Evolutionary conservation across 2,329 filamentous ascomycete genomes (phyloP).

Genomic region (Microdochium bolleyi): DNA sequence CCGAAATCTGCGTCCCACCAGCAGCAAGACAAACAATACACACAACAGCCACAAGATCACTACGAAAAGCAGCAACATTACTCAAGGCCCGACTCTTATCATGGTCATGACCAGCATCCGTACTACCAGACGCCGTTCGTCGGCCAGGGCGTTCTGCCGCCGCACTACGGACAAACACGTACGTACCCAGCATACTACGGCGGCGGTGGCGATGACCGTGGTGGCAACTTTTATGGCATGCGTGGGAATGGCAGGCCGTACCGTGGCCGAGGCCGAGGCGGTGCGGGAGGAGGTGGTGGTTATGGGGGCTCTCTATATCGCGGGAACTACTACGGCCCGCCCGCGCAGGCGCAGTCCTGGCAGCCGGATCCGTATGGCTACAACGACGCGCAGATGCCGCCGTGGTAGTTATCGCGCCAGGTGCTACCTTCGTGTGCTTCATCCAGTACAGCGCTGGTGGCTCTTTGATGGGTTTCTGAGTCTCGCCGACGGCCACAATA

Average conservation of each 20-base stretch:
- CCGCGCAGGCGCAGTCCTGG: neutral
- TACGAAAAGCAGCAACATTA: neutral
- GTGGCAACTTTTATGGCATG: neutral
- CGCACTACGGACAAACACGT: neutral
- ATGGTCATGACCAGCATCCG: neutral
- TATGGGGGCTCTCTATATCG: constrained; percentile 5
- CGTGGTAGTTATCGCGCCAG: neutral
- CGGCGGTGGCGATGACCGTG: neutral
- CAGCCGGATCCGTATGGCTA: constrained; percentile 2
- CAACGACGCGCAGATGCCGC: constrained; percentile 2
- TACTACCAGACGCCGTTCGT: neutral
- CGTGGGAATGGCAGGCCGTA: neutral
- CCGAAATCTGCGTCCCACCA: neutral
- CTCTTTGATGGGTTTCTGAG: neutral
- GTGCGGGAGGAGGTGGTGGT: constrained; percentile 3
- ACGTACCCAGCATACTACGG: neutral
- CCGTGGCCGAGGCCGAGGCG: neutral
- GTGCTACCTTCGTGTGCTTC: too few relatives aligned
- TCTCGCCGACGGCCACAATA: too few relatives aligned
- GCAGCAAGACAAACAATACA: neutral
- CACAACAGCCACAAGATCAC: neutral
- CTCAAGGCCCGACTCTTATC: neutral
- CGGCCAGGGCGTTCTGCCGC: neutral
- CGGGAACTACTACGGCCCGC: neutral
- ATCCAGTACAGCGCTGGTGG: neutral